Evolutionary conservation across 2,329 filamentous ascomycete genomes (phyloP).

Genomic region (Trichoderma sp.): DNA sequence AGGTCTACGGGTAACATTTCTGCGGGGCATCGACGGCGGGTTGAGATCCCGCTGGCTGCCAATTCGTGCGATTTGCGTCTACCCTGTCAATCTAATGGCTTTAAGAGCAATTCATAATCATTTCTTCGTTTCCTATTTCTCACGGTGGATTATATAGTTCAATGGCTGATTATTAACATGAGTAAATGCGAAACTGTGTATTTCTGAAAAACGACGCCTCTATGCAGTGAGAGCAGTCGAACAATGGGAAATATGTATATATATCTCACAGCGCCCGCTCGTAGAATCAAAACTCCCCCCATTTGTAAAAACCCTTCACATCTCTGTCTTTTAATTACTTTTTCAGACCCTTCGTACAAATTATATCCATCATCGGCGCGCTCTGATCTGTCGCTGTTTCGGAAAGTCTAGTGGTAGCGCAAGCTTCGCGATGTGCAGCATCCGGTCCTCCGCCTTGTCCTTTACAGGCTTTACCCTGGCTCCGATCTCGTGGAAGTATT

Average conservation of each 20-base stretch:
- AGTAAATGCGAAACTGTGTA: background rate
- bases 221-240: background rate
- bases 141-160: background rate
- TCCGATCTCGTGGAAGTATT: conserved; percentile 75
- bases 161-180: background rate
- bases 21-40: conserved; percentile 1
- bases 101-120: background rate
- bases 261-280: background rate
- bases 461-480: conserved; percentile 61
- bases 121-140: background rate
- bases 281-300: background rate
- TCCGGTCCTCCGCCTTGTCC: conserved; percentile 58
- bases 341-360: background rate
- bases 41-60: background rate
- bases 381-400: conserved; percentile 46
- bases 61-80: background rate
- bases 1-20: conserved; percentile 2
- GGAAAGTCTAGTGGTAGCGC: conserved; percentile 81
- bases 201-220: background rate
- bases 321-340: background rate
- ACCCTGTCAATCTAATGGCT: background rate
- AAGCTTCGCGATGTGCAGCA: conserved; percentile 62
- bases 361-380: conserved; percentile 25
- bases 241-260: background rate
- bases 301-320: background rate